phyloP scores from a whole-genome alignment of 257 asterid genomes.

The Solanum pinnatisectum region DNA sequence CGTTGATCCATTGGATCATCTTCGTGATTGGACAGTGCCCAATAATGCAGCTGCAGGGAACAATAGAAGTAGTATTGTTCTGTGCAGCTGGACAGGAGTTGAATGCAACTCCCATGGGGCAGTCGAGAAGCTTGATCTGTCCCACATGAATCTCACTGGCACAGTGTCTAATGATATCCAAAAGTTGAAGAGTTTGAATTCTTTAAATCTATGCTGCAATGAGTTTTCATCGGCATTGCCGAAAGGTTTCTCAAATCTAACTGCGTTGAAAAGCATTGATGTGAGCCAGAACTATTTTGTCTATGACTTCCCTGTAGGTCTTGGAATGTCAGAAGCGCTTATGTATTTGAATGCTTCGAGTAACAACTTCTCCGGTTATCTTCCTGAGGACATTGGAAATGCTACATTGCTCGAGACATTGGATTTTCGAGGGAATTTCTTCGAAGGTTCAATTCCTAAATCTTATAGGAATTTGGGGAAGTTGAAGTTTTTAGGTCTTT shows the following conservation, averaged over 20 bases:
- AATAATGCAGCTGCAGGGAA: neutral
- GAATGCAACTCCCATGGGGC: conserved; percentile 44
- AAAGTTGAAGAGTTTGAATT: conserved; percentile 16
- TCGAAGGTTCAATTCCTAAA: conserved; percentile 53
- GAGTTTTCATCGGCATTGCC: conserved; percentile 52
- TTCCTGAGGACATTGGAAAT: conserved; percentile 55
- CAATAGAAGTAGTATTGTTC: neutral
- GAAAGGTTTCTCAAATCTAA: conserved; percentile 34
- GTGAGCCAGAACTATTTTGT: conserved; percentile 57
- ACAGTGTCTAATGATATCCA: conserved; percentile 34
- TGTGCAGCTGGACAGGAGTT: conserved; percentile 68
- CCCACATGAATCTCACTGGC: conserved; percentile 63
- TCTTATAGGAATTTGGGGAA: conserved; percentile 34
- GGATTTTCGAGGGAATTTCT: conserved; percentile 76
- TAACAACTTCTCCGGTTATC: conserved; percentile 56
- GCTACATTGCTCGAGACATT: conserved; percentile 42
- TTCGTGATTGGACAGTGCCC: conserved; percentile 44
- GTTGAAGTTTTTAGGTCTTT: conserved; percentile 66
- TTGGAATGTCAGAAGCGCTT: conserved; percentile 33
- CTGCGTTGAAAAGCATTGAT: conserved; percentile 39
- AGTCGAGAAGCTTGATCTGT: conserved; percentile 46
- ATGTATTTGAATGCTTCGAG: conserved; percentile 50
- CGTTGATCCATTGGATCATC: conserved; percentile 49
- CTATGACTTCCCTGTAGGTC: conserved; percentile 39
- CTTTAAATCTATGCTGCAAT: conserved; percentile 46